Evolutionary conservation across 345 rosid species (phyloP).

Genomic region (Jatropha curcas): DNA sequence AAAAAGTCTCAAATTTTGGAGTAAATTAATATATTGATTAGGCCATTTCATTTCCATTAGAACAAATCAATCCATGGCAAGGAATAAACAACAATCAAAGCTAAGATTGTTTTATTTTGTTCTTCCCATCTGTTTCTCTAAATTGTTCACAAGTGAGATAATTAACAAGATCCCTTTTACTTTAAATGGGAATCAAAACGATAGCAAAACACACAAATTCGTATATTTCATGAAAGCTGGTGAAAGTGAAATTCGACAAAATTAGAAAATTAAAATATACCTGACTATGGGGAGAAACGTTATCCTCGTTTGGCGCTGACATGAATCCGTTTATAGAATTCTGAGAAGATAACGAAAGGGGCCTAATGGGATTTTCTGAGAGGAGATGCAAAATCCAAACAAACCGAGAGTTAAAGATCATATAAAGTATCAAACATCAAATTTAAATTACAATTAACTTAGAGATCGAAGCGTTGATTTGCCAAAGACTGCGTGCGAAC

Average conservation of each 20-base stretch:
- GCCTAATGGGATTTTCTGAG: neutral
- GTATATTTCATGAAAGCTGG: neutral
- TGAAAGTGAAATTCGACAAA: too few relatives aligned
- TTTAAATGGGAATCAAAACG: too few relatives aligned
- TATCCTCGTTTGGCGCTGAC: constrained; percentile 58
- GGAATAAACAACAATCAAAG: neutral
- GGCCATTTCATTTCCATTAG: neutral
- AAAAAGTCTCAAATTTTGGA: too few relatives aligned
- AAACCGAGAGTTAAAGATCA: neutral
- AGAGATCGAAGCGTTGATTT: too few relatives aligned
- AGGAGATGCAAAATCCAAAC: neutral
- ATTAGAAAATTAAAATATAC: constrained; percentile 27
- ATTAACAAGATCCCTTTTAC: neutral
- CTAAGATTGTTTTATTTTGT: neutral
- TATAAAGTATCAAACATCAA: too few relatives aligned
- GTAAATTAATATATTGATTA: neutral
- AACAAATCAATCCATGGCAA: neutral
- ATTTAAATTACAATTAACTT: too few relatives aligned
- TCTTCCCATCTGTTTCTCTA: neutral
- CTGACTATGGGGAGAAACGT: constrained; percentile 49
- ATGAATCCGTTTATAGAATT: constrained; percentile 19
- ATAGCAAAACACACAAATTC: neutral
- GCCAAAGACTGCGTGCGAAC: too few relatives aligned
- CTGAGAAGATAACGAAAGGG: too few relatives aligned
- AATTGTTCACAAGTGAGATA: too few relatives aligned